Evolutionary conservation across 805 yeast species (phyloP).

Genomic region (Ogataea allantospora): DNA sequence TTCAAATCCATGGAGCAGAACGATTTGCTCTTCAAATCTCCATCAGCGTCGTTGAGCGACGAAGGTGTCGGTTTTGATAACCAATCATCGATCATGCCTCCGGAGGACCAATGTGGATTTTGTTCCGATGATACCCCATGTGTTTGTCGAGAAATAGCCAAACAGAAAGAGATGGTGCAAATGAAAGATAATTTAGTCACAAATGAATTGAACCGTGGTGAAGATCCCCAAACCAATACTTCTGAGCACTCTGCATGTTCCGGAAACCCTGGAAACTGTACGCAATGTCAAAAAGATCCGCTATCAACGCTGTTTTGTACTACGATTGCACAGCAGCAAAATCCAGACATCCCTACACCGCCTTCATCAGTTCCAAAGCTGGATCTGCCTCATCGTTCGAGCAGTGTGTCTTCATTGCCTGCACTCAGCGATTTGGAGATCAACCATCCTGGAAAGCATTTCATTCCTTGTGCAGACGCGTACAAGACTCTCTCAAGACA

Average conservation of each 20-base stretch:
- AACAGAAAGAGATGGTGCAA: conserved; percentile 37
- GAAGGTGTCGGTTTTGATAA: conserved; percentile 14
- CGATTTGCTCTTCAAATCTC: conserved; percentile 27
- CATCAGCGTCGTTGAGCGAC: conserved; percentile 21
- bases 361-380: conserved; percentile 15
- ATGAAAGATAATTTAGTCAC: conserved; percentile 23
- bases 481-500: conserved; percentile 84
- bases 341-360: conserved; percentile 19
- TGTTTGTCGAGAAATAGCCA: conserved; percentile 79
- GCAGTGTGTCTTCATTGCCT: conserved; percentile 25
- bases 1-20: conserved; percentile 28
- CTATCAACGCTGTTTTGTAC: conserved; percentile 87
- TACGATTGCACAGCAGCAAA: conserved; percentile 55
- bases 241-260: conserved; percentile 52
- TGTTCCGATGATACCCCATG: conserved; percentile 92
- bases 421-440: conserved; percentile 30
- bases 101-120: conserved; percentile 80
- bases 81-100: conserved; percentile 30
- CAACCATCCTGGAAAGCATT: conserved; percentile 43
- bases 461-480: conserved; percentile 87
- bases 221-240: conserved; percentile 1
- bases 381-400: conserved; percentile 18
- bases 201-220: conserved; percentile 16
- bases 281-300: conserved; percentile 81
- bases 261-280: conserved; percentile 86